Evolutionary conservation across 192 early-diverging fungal species (phyloP), one percentile per base, ranked within the genome.

Genomic region (Spinellus fusiger): DNA sequence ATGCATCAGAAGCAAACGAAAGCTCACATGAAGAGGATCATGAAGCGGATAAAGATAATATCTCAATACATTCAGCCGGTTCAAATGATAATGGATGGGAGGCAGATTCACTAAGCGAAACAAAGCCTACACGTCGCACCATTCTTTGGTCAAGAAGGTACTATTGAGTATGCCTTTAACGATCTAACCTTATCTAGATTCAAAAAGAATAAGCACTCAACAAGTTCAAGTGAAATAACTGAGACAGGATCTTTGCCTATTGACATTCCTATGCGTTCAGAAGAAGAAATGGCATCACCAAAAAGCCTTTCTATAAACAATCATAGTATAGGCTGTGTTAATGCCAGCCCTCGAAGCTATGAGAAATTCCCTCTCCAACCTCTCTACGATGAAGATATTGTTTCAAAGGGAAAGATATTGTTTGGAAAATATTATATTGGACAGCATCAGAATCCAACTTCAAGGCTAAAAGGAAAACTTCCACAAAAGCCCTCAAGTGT

Each of bases 341-440:
- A 25, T 35, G 48, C 31, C n/a, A 33, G 9, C 13, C 44, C 23
- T 49, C 53, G 4, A 20, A 29, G 23, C 44, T 47, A 18, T 25
- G 22, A 29, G 48, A 22, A 53, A n/a, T n/a, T n/a, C n/a, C n/a
- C n/a, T 16, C 31, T 58, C 22, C 49, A 12, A 37, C 56, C 22
- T 12, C 32, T 50, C 13, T 46, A 32, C 1, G 20, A 13, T 0
- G 59, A 65, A 16, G 64, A 71, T 12, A 48, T 47, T 12, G 32
- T 38, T 9, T 37, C 25, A 2, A 73, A 73, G 34, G 65, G 71
- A n/a, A 54, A 52, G 27, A 54, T 64, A 13, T 15, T 73, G 31
- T 48, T 73, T 10, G 71, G 71, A 12, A 73, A 68, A 55, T 50
- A 64, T 29, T 73, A 73, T 32, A 63, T 49, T 27, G 59, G 63